Evolutionary conservation across 1,139 yeast species (phyloP), one percentile per base, ranked within the genome.

Genomic region (Ashbya aceris): DNA sequence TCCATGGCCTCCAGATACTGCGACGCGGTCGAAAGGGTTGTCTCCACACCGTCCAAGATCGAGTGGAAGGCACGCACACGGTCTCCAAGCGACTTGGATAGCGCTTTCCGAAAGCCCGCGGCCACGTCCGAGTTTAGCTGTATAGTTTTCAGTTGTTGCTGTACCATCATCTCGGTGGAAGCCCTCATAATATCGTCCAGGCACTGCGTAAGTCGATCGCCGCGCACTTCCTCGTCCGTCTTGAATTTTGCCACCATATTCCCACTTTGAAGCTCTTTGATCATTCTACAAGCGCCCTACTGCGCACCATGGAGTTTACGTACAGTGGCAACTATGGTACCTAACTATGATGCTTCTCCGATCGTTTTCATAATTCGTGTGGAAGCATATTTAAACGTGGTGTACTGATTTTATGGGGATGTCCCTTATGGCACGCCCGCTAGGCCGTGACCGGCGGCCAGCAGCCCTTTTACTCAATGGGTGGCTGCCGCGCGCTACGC

Each of bases 31-130:
- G 45, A 51, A 40, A 67, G 47, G 33, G 69, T 66, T 27, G 63
- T 45, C 20, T 57, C 64, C 40, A 63, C 50, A 35, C 64, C 66
- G 46, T 67, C 69, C 39, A 68, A 44, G 1, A 66, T 58, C 27
- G 56, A 48, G 36, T 60, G 61, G 38, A 59, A 60, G 30, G 44
- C 34, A 37, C 52, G 53, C 8, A 60, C 49, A 33, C 52, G 55
- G n/a, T 58, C 63, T 30, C 51, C 50, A 27, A 58, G 44, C 6
- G 44, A 35, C 30, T 45, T 49, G 33, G 54, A 55, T 42, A 56
- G 62, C 8, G 44, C 40, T 27, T 49, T 44, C 11, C 54, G 46
- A 35, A 54, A 57, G 8, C 62, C 63, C 36, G 50, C 52, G 2
- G 54, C 49, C 9, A 57, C 49, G 11, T 51, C 44, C 2, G 53